phyloP scores from a whole-genome alignment of 495 filamentous ascomycete genomes.

The Aspergillus funiculosus region DNA sequence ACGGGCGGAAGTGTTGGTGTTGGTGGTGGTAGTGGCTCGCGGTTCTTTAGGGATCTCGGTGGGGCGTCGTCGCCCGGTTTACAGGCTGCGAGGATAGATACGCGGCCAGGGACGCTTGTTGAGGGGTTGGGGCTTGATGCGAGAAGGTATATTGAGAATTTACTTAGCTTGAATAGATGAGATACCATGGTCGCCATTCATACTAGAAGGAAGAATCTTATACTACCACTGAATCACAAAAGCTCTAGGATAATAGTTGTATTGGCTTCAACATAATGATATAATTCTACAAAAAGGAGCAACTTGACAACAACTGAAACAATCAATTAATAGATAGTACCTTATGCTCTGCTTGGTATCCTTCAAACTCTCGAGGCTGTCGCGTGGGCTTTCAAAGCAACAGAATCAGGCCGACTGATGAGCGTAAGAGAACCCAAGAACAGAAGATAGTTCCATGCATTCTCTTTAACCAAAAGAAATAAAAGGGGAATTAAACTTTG shows the following conservation, averaged over 20 bases:
- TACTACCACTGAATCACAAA: not conserved
- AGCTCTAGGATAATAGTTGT: not conserved
- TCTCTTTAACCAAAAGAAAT: constrained; percentile 33
- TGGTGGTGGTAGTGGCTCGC: constrained; percentile 33
- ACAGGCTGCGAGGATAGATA: constrained; percentile 32
- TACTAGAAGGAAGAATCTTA: not conserved
- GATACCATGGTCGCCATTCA: not conserved
- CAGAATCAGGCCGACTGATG: not conserved
- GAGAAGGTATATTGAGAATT: constrained; percentile 73
- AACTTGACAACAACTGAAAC: not conserved
- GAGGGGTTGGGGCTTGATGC: constrained; percentile 88
- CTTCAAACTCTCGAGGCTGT: not conserved
- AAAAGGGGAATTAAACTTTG: constrained; percentile 22
- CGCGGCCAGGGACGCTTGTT: constrained; percentile 60
- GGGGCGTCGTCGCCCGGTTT: constrained; percentile 32
- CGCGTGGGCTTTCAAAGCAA: not conserved
- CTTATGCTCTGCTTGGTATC: not conserved
- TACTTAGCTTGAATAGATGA: constrained; percentile 70
- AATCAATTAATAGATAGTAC: constrained; percentile 1
- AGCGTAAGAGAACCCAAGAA: constrained; percentile 9
- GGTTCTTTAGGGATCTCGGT: constrained; percentile 46
- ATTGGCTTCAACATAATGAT: not conserved
- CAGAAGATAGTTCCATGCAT: constrained; percentile 32
- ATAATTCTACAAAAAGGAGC: not conserved
- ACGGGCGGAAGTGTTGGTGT: too few relatives aligned